These are phyloP conservation scores for Diphasiastrum complanatum DNA, from an alignment of 83 land plant species.

Conservation along the genomic window DNA sequence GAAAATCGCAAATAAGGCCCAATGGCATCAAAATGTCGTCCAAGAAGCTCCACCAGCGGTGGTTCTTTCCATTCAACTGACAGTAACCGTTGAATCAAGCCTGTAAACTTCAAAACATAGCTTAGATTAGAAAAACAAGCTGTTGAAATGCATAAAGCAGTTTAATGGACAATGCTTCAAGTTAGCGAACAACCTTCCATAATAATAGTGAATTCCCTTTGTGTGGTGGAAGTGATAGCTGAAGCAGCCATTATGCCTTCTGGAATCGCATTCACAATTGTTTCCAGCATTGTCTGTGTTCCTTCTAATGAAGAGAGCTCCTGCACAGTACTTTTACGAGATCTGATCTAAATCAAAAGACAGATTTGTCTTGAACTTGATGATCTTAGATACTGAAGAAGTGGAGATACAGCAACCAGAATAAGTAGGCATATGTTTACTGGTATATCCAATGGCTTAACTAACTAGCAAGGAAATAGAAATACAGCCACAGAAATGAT, in stretches of 20 bases:
- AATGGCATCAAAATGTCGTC: constrained; percentile 66
- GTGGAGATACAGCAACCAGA: too few relatives aligned
- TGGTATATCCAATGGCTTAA: too few relatives aligned
- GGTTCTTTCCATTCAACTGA: constrained; percentile 75
- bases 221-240: constrained; percentile 27
- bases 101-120: constrained; percentile 32
- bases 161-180: constrained; percentile 2
- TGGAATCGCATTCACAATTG: constrained; percentile 51
- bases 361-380: too few relatives aligned
- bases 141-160: not conserved
- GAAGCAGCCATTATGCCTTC: constrained; percentile 42
- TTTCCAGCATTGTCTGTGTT: constrained; percentile 65
- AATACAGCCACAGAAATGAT: too few relatives aligned
- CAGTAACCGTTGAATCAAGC: constrained; percentile 57
- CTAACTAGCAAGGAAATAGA: too few relatives aligned
- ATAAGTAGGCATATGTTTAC: too few relatives aligned
- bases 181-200: constrained; percentile 17
- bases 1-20: constrained; percentile 70
- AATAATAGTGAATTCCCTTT: constrained; percentile 24
- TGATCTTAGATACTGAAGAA: too few relatives aligned
- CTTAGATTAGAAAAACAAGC: not conserved
- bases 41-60: constrained; percentile 56
- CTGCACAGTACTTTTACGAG: too few relatives aligned
- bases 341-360: too few relatives aligned
- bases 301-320: constrained; percentile 58